These are phyloP conservation scores for Pythium phragmiticola DNA, from an alignment of 352 stramenopile genomes.

Conservation along the genomic window DNA sequence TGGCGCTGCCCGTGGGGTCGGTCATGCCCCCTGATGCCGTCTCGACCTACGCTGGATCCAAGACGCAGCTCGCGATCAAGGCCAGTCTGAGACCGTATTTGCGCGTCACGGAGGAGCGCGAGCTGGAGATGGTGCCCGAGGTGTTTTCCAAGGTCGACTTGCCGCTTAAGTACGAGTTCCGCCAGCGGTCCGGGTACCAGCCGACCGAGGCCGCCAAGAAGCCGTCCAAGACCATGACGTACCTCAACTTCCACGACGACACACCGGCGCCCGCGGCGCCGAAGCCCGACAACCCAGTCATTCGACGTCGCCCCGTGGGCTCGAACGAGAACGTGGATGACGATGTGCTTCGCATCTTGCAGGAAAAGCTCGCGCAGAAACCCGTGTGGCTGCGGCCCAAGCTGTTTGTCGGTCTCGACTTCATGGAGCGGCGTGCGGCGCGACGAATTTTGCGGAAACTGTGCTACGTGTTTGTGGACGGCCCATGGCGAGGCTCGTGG, in stretches of 20 bases:
- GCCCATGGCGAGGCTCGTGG: constrained; percentile 78
- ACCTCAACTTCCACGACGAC: constrained; percentile 78
- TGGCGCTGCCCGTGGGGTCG: constrained; percentile 10
- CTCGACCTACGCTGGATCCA: constrained; percentile 43
- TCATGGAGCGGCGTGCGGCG: constrained; percentile 60
- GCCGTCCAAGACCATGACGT: constrained; percentile 70
- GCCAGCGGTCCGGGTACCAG: constrained; percentile 72
- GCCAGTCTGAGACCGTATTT: constrained; percentile 62
- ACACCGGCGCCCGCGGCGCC: constrained; percentile 45
- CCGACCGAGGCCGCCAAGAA: constrained; percentile 58
- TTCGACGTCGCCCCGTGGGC: constrained; percentile 49
- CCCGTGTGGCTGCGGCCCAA: constrained; percentile 74
- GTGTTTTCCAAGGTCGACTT: constrained; percentile 85
- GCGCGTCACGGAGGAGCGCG: constrained; percentile 39
- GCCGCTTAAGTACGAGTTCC: constrained; percentile 84
- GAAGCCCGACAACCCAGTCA: constrained; percentile 46
- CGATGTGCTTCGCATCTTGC: constrained; percentile 56
- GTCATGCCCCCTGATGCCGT: constrained; percentile 25
- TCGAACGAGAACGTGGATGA: constrained; percentile 60
- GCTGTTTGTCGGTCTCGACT: constrained; percentile 63
- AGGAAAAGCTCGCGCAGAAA: constrained; percentile 58
- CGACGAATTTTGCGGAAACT: constrained; percentile 60
- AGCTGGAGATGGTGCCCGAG: constrained; percentile 76
- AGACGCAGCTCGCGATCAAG: constrained; percentile 44
- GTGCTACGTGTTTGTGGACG: constrained; percentile 85